A percentile compares a stretch with the other conserved stretches of the same genome.
These are phyloP conservation scores for Artemisia argyi DNA, from an alignment of 129 eudicot species.

Conservation along the genomic window DNA sequence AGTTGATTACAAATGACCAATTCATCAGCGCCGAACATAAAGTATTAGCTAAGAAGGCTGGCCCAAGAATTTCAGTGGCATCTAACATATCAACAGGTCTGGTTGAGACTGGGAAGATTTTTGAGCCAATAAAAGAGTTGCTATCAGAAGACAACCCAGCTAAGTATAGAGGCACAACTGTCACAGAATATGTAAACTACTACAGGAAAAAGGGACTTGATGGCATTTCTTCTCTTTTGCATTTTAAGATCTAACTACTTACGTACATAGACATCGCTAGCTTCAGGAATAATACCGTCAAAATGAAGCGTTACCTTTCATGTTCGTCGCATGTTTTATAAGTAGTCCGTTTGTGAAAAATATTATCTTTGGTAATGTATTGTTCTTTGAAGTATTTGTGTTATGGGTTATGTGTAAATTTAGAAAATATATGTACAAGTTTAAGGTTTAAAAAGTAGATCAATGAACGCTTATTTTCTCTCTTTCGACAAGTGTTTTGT, in stretches of 20 bases:
- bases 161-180: conserved; percentile 44
- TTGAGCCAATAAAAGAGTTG: conserved; percentile 54
- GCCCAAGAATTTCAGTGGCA: conserved; percentile 63
- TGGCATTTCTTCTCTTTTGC: conserved; percentile 18
- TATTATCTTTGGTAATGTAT: too few species aligned
- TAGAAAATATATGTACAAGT: too few species aligned
- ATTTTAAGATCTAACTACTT: conserved; percentile 37
- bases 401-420: too few species aligned
- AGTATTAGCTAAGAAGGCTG: conserved; percentile 15
- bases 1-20: conserved; percentile 37
- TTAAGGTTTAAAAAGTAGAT: too few species aligned
- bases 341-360: too few species aligned
- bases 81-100: conserved; percentile 34
- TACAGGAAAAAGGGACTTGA: conserved; percentile 22
- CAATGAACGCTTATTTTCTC: too few species aligned
- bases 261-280: not conserved
- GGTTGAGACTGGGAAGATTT: conserved; percentile 19
- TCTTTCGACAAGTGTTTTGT: too few species aligned
- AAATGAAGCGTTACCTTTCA: not conserved
- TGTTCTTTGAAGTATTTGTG: too few species aligned
- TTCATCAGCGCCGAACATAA: not conserved
- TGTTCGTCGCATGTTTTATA: too few species aligned
- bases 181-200: conserved; percentile 26
- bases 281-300: not conserved
- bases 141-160: conserved; percentile 32